phyloP scores from a whole-genome alignment of 1,284 basidiomycete genomes.

The Cutaneotrichosporon cyanovorans region DNA sequence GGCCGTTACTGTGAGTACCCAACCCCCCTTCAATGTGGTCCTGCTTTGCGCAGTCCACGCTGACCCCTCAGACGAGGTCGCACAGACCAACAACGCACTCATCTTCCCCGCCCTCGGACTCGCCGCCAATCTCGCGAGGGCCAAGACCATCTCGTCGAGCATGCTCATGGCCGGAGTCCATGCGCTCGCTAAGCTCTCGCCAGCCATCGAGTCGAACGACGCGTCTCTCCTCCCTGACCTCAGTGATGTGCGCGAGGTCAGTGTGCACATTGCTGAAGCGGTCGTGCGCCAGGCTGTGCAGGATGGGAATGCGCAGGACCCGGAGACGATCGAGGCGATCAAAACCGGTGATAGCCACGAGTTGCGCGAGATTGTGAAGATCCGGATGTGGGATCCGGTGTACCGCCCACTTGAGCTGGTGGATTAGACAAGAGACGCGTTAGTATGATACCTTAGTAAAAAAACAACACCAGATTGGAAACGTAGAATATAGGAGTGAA shows the following conservation, averaged over 20 bases:
- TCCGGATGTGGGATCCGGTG: conserved; percentile 43
- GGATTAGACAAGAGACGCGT: too few relatives aligned
- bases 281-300: conserved; percentile 69
- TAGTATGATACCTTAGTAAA: too few relatives aligned
- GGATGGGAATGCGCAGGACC: conserved; percentile 52
- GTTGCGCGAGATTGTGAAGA: conserved; percentile 22
- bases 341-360: conserved; percentile 4
- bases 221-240: conserved; percentile 53
- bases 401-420: conserved; percentile 40
- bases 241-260: conserved; percentile 60
- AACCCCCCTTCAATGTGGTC: not conserved
- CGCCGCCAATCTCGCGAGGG: conserved; percentile 58
- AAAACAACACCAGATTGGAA: too few relatives aligned
- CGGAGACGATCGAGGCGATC: conserved; percentile 34
- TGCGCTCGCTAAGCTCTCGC: conserved; percentile 64
- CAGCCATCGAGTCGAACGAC: conserved; percentile 60
- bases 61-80: conserved; percentile 28
- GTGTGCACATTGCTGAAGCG: conserved; percentile 54
- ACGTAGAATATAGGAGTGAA: too few relatives aligned
- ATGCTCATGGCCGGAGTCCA: conserved; percentile 62
- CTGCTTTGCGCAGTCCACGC: not conserved
- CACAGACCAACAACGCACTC: conserved; percentile 54
- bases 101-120: conserved; percentile 74
- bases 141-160: conserved; percentile 58
- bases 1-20: conserved; percentile 42